These are phyloP conservation scores for Penicillium sp. DNA, from an alignment of 2,329 filamentous ascomycete genomes.

Conservation along the genomic window DNA sequence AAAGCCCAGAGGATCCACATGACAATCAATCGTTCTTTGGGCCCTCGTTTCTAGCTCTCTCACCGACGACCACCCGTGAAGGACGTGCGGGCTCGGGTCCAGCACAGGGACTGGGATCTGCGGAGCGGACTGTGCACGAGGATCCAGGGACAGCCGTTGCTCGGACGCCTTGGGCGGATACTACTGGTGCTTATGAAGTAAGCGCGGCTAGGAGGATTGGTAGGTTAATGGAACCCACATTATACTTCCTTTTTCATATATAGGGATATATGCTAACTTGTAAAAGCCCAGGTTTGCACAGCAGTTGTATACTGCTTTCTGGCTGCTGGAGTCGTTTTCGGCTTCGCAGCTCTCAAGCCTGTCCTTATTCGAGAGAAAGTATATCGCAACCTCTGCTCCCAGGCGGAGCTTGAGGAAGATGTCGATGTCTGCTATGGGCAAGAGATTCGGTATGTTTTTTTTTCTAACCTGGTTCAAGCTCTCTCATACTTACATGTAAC, in stretches of 20 bases:
- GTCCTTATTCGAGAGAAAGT: slow-evolving; percentile 72
- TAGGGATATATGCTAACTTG: not conserved
- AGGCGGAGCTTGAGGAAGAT: slow-evolving; percentile 47
- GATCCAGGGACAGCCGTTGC: not conserved
- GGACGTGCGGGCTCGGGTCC: slow-evolving; percentile 12
- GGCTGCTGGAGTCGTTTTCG: slow-evolving; percentile 76
- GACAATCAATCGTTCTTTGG: slow-evolving; percentile 28
- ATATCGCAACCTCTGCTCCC: slow-evolving; percentile 63
- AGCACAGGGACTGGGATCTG: slow-evolving; percentile 4
- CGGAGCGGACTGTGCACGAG: slow-evolving; percentile 14
- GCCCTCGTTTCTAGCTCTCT: slow-evolving; percentile 13
- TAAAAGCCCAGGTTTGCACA: slow-evolving; percentile 63
- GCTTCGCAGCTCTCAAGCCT: slow-evolving; percentile 80
- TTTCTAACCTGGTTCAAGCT: not conserved
- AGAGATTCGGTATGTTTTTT: slow-evolving; percentile 46
- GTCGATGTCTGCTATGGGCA: slow-evolving; percentile 57
- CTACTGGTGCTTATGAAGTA: slow-evolving; percentile 53
- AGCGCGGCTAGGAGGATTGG: slow-evolving; percentile 52
- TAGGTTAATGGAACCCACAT: slow-evolving; percentile 33
- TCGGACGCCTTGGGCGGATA: slow-evolving; percentile 20
- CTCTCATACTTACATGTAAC: slow-evolving; percentile 3
- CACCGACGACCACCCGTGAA: slow-evolving; percentile 23
- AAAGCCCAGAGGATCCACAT: slow-evolving; percentile 29
- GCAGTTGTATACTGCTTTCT: slow-evolving; percentile 73
- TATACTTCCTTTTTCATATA: not conserved